phyloP scores from a whole-genome alignment of 352 stramenopile species.

The Hyaloperonospora arabidopsidis region DNA sequence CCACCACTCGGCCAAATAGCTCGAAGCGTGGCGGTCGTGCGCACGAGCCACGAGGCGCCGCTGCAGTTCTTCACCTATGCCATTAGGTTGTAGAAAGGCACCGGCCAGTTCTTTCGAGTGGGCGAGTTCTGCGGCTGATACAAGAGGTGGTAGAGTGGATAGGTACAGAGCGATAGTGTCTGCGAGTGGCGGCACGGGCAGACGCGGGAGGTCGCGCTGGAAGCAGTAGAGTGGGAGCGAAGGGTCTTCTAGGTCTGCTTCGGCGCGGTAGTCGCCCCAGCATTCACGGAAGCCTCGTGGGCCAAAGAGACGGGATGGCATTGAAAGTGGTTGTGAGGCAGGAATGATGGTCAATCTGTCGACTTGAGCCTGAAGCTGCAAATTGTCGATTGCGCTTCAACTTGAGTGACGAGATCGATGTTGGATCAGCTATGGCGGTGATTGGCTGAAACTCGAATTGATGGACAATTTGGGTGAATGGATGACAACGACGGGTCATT shows the following conservation, averaged over 20 bases:
- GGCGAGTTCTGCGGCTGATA: constrained; percentile 61
- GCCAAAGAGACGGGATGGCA: constrained; percentile 27
- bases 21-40: constrained; percentile 52
- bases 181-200: constrained; percentile 87
- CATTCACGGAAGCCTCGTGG: constrained; percentile 92
- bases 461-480: too few relatives aligned
- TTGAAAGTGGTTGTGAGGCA: constrained; percentile 9
- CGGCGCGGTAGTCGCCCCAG: constrained; percentile 83
- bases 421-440: too few relatives aligned
- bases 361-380: constrained; percentile 1
- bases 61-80: constrained; percentile 74
- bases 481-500: not conserved
- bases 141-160: constrained; percentile 80
- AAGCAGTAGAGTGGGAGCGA: constrained; percentile 64
- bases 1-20: constrained; percentile 72
- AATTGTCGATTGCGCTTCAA: constrained; percentile 20
- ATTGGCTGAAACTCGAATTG: too few relatives aligned
- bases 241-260: constrained; percentile 53
- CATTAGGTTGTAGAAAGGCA: constrained; percentile 51
- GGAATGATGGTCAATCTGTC: constrained; percentile 8
- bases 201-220: constrained; percentile 78
- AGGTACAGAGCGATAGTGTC: constrained; percentile 89
- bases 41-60: constrained; percentile 51
- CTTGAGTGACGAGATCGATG: not conserved
- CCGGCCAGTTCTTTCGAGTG: constrained; percentile 53